A percentile compares a stretch with the other conserved stretches of the same genome.
These are phyloP conservation scores for Jacaranda copaia DNA, from an alignment of 257 asterid genomes.

Conservation along the genomic window DNA sequence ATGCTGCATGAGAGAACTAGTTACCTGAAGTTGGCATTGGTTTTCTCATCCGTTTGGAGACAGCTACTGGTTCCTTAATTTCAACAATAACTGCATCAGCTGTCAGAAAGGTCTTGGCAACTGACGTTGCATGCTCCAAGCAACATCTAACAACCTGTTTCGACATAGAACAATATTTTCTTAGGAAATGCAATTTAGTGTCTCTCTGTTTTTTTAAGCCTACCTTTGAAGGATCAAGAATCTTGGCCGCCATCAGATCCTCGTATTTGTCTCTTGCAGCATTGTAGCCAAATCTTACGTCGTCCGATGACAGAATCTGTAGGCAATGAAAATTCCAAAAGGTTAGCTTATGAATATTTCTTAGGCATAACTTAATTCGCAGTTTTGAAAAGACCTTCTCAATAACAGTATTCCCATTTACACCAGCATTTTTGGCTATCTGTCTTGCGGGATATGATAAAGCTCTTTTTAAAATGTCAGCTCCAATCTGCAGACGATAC, in stretches of 20 bases:
- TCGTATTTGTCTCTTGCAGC: slow-evolving; percentile 79
- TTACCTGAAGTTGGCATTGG: slow-evolving; percentile 71
- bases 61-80: slow-evolving; percentile 52
- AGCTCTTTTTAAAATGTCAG: slow-evolving; percentile 77
- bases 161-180: not conserved
- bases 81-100: slow-evolving; percentile 83
- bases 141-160: slow-evolving; percentile 87
- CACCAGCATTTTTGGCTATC: slow-evolving; percentile 87
- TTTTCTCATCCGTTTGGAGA: slow-evolving; percentile 38
- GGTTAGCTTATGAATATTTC: not conserved
- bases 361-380: not conserved
- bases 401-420: slow-evolving; percentile 68
- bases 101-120: slow-evolving; percentile 72
- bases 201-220: not conserved
- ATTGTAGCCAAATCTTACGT: slow-evolving; percentile 72
- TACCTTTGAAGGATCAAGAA: slow-evolving; percentile 89
- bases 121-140: slow-evolving; percentile 83
- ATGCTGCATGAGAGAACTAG: not conserved
- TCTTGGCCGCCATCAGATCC: slow-evolving; percentile 85
- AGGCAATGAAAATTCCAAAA: slow-evolving; percentile 12
- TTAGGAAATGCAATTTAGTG: not conserved
- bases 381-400: slow-evolving; percentile 54
- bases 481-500: slow-evolving; percentile 69
- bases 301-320: slow-evolving; percentile 73
- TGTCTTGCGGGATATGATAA: slow-evolving; percentile 78